phyloP scores from a whole-genome alignment of 306 rosid genomes.

The Nissolia schottii region DNA sequence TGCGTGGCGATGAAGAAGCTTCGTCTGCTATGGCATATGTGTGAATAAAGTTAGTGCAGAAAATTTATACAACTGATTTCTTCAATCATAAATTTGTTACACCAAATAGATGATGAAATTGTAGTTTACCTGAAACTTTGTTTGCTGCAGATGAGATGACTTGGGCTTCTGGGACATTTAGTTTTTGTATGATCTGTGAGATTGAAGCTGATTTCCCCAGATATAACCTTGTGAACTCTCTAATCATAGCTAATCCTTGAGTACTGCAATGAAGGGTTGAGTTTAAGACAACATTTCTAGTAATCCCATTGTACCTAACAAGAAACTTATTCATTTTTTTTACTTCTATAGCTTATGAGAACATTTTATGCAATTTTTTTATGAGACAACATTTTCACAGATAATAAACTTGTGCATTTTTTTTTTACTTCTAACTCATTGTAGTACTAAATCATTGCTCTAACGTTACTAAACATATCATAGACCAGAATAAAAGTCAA shows the following conservation, averaged over 20 bases:
- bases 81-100: neutral
- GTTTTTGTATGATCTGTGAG: slow-evolving; percentile 21
- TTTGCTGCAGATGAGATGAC: neutral
- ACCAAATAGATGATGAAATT: neutral
- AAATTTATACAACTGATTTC: neutral
- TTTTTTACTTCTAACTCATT: too few relatives aligned
- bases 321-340: too few relatives aligned
- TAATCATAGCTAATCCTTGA: slow-evolving; percentile 14
- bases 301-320: neutral
- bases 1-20: slow-evolving; percentile 14
- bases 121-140: neutral
- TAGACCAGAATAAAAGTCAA: neutral
- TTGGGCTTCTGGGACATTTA: slow-evolving; percentile 16
- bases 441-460: neutral
- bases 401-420: too few relatives aligned
- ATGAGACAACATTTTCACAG: too few relatives aligned
- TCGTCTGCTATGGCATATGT: slow-evolving; percentile 5
- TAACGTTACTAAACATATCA: neutral
- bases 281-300: neutral
- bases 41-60: slow-evolving; percentile 3
- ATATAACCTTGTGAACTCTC: slow-evolving; percentile 24
- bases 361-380: too few relatives aligned
- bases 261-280: slow-evolving; percentile 21
- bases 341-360: too few relatives aligned
- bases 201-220: slow-evolving; percentile 33